phyloP scores from a whole-genome alignment of 768 basidiomycete species.

The Hericium erinaceus region DNA sequence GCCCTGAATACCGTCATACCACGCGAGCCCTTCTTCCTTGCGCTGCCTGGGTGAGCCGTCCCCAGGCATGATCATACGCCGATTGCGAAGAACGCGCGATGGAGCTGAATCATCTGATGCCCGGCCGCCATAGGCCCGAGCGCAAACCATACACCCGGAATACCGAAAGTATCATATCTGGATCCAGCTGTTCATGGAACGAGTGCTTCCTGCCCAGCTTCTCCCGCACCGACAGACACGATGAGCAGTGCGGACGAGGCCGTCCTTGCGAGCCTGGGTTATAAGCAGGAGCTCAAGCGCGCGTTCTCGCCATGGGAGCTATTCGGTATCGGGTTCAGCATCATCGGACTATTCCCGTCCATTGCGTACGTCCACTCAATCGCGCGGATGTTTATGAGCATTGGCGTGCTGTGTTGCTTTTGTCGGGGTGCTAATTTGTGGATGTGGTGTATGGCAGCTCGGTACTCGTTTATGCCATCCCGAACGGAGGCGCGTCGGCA shows the following conservation, averaged over 20 bases:
- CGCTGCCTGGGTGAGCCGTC: too few relatives aligned
- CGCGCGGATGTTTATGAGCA: background rate
- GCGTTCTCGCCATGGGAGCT: constrained; percentile 41
- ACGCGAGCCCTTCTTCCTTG: too few relatives aligned
- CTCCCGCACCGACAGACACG: constrained; percentile 11
- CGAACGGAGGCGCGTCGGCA: constrained; percentile 24
- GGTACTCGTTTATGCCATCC: constrained; percentile 17
- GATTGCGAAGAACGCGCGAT: too few relatives aligned
- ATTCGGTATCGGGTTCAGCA: constrained; percentile 24
- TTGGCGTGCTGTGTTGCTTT: background rate
- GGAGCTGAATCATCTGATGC: too few relatives aligned
- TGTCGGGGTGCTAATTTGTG: background rate
- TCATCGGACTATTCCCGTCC: constrained; percentile 22
- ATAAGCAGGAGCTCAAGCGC: constrained; percentile 50
- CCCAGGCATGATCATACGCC: too few relatives aligned
- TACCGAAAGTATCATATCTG: too few relatives aligned
- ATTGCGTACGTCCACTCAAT: constrained; percentile 6
- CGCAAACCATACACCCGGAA: too few relatives aligned
- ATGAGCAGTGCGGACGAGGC: constrained; percentile 24
- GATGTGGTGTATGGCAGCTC: constrained; percentile 6
- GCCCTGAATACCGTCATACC: too few relatives aligned
- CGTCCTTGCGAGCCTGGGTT: constrained; percentile 34
- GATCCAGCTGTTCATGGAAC: too few relatives aligned
- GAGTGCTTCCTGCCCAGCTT: constrained; percentile 17
- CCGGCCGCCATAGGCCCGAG: too few relatives aligned